Evolutionary conservation across 306 rosid species (phyloP).

Genomic region (Chamaecrista fasciculata): DNA sequence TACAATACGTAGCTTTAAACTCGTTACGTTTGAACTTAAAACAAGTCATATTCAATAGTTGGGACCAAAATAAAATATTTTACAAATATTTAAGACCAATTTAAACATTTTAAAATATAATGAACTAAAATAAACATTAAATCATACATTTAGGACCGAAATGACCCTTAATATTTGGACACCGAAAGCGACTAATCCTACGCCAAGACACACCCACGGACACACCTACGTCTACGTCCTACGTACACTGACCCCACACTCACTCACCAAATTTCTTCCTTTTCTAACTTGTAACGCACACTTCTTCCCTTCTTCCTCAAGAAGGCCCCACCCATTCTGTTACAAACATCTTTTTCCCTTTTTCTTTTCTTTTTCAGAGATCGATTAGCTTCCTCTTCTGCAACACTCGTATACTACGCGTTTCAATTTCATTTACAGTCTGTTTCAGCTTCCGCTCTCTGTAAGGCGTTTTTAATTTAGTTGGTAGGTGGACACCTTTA

Average conservation of each 20-base stretch:
- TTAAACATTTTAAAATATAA: too few relatives aligned
- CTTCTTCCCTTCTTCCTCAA: constrained; percentile 13
- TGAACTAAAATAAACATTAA: too few relatives aligned
- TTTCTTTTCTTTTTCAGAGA: too few relatives aligned
- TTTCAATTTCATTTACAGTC: too few relatives aligned
- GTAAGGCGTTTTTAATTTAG: too few relatives aligned
- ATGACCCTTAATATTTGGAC: not conserved
- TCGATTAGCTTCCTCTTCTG: not conserved
- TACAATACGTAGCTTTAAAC: too few relatives aligned
- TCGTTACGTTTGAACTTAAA: too few relatives aligned
- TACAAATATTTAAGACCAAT: too few relatives aligned
- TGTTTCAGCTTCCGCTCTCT: not conserved
- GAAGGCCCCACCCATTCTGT: not conserved
- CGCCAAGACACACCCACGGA: not conserved
- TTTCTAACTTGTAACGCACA: constrained; percentile 1
- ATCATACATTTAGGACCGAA: too few relatives aligned
- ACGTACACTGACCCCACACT: not conserved
- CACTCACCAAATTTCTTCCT: not conserved
- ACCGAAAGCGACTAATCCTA: not conserved
- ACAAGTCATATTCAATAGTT: too few relatives aligned
- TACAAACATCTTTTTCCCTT: not conserved
- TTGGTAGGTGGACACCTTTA: not conserved
- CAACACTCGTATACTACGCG: not conserved
- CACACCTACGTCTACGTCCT: not conserved
- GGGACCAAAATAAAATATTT: too few relatives aligned